phyloP scores from a whole-genome alignment of 163 green algal species.

The Scenedesmus sp. region DNA sequence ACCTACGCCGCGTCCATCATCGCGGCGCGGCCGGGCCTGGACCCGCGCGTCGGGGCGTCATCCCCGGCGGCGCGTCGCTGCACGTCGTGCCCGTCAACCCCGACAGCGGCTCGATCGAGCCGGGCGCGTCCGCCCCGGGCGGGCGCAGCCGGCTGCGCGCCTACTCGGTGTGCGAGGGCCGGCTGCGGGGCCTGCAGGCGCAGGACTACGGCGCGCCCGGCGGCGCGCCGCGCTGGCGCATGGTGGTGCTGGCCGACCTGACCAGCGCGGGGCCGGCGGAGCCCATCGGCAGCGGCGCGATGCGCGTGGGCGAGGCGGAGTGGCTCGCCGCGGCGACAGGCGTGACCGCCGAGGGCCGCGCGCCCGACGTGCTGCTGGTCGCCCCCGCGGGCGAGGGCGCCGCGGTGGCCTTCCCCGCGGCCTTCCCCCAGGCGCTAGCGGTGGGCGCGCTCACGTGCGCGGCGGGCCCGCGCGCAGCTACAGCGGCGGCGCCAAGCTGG shows the following conservation, averaged over 20 bases:
- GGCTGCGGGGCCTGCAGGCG: slow-evolving; percentile 31
- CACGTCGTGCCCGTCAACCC: slow-evolving; percentile 31
- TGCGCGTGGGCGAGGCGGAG: no score
- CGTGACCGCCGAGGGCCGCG: no score
- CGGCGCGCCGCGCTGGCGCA: neutral
- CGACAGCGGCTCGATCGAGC: neutral
- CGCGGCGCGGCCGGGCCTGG: neutral
- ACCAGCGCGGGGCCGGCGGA: neutral
- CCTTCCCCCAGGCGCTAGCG: no score
- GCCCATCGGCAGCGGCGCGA: neutral
- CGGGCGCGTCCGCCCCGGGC: neutral
- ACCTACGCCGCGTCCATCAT: slow-evolving; percentile 23
- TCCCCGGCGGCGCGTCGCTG: slow-evolving; percentile 1
- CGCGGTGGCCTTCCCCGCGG: no score
- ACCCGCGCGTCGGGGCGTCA: neutral
- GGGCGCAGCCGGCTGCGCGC: slow-evolving; percentile 27
- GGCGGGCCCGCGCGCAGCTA: no score
- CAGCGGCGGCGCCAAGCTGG: no score
- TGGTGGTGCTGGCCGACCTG: slow-evolving; percentile 38
- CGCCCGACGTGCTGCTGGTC: slow-evolving; percentile 15
- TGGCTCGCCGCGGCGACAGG: no score
- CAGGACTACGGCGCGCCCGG: neutral
- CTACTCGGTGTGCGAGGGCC: slow-evolving; percentile 37
- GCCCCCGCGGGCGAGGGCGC: no score
- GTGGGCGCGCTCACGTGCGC: no score